Percentiles rank a stretch among this genome's conserved stretches.
Evolutionary conservation across 73 alveolate genomes (phyloP).

Genomic region (Tetrahymena thermophila): DNA sequence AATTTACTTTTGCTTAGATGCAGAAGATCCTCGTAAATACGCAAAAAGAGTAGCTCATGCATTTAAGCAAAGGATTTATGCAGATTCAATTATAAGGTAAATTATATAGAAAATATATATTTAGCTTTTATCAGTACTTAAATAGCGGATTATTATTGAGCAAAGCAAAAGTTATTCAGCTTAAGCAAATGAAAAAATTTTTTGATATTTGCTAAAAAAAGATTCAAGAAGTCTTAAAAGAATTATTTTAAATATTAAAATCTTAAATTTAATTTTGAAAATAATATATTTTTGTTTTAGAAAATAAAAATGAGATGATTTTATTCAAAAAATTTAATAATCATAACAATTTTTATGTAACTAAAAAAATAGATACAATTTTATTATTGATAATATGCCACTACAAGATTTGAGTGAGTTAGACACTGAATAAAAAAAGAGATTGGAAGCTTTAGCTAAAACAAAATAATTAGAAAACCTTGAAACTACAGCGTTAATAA

Average conservation of each 20-base stretch:
- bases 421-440: slow-evolving; percentile 19
- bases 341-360: too few relatives aligned
- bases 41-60: slow-evolving; percentile 70
- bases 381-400: slow-evolving; percentile 19
- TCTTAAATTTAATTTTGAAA: too few relatives aligned
- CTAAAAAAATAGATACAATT: not conserved
- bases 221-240: too few relatives aligned
- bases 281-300: too few relatives aligned
- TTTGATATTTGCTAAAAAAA: too few relatives aligned
- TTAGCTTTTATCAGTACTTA: not conserved
- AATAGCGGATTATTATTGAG: too few relatives aligned
- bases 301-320: too few relatives aligned
- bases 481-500: slow-evolving; percentile 28
- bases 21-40: slow-evolving; percentile 74
- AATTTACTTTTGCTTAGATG: slow-evolving; percentile 64
- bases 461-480: slow-evolving; percentile 11
- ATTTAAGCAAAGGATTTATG: slow-evolving; percentile 51
- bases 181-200: too few relatives aligned
- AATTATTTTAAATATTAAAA: too few relatives aligned
- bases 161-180: too few relatives aligned
- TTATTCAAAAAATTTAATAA: too few relatives aligned
- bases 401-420: slow-evolving; percentile 23
- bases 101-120: slow-evolving; percentile 71
- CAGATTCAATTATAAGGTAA: slow-evolving; percentile 62
- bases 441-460: slow-evolving; percentile 9